phyloP scores from a whole-genome alignment of 2,329 filamentous ascomycete species.

The Botrytis galanthina region DNA sequence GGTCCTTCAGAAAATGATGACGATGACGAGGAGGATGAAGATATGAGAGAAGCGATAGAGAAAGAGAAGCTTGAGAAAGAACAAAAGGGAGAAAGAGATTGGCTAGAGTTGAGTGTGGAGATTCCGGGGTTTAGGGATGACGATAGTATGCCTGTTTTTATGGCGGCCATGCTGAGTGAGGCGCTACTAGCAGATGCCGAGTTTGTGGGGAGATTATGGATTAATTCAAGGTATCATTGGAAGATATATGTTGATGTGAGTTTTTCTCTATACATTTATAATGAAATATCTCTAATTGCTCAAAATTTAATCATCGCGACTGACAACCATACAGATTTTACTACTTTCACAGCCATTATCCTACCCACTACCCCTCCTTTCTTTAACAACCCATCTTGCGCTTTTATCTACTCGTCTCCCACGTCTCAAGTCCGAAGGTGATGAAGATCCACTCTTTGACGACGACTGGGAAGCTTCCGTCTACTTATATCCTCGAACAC shows the following conservation, averaged over 20 bases:
- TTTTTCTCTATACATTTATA: background rate
- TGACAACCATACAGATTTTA: conserved; percentile 63
- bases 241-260: conserved; percentile 86
- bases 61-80: conserved; percentile 35
- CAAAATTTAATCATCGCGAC: background rate
- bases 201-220: conserved; percentile 71
- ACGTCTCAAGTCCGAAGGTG: conserved; percentile 78
- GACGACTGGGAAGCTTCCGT: conserved; percentile 91
- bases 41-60: conserved; percentile 41
- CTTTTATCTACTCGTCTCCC: conserved; percentile 85
- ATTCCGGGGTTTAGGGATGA: conserved; percentile 90
- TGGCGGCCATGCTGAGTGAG: conserved; percentile 86
- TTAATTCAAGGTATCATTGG: conserved; percentile 94
- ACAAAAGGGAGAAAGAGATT: conserved; percentile 58
- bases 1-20: conserved; percentile 33
- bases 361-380: conserved; percentile 89
- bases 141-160: conserved; percentile 82
- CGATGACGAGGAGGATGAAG: conserved; percentile 42
- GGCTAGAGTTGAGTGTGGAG: conserved; percentile 89
- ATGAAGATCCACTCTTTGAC: conserved; percentile 96
- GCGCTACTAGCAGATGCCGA: conserved; percentile 72
- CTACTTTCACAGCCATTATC: conserved; percentile 90
- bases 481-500: conserved; percentile 60
- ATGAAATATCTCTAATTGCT: background rate
- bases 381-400: conserved; percentile 88